These are phyloP conservation scores for Wickerhamomyces mucosus DNA, from an alignment of 805 yeast genomes.

Conservation along the genomic window DNA sequence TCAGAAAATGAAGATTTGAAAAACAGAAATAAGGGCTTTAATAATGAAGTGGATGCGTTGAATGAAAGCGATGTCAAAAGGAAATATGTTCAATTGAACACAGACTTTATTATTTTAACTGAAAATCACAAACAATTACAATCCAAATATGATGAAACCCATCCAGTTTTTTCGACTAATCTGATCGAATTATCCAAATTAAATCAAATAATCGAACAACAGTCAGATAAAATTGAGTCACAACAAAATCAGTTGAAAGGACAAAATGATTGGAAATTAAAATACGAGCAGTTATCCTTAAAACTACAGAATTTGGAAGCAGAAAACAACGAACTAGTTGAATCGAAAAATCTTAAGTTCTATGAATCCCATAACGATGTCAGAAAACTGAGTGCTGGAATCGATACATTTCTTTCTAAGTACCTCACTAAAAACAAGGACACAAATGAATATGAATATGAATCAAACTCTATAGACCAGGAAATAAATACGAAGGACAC, in stretches of 20 bases:
- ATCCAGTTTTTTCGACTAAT: slow-evolving; percentile 44
- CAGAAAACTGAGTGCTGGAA: slow-evolving; percentile 18
- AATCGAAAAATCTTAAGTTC: slow-evolving; percentile 21
- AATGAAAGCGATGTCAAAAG: slow-evolving; percentile 27
- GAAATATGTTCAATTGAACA: slow-evolving; percentile 33
- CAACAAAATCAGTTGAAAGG: slow-evolving; percentile 32
- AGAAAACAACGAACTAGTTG: slow-evolving; percentile 34
- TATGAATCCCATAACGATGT: slow-evolving; percentile 22
- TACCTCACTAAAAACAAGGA: slow-evolving; percentile 15
- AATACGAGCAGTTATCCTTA: slow-evolving; percentile 37
- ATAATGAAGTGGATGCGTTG: slow-evolving; percentile 6
- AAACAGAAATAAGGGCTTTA: slow-evolving; percentile 2
- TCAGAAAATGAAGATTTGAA: slow-evolving; percentile 21
- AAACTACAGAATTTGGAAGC: slow-evolving; percentile 34
- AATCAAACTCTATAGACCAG: too few relatives aligned
- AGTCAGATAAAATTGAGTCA: slow-evolving; percentile 34
- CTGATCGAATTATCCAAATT: slow-evolving; percentile 41
- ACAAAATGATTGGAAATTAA: slow-evolving; percentile 35
- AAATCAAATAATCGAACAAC: slow-evolving; percentile 45
- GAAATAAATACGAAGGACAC: background rate
- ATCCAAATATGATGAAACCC: slow-evolving; percentile 34
- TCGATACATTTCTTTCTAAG: slow-evolving; percentile 20
- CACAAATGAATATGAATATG: slow-evolving; percentile 11
- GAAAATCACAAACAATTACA: slow-evolving; percentile 35
- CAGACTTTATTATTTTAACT: slow-evolving; percentile 34